A percentile compares a stretch with the other conserved stretches of the same genome.
Evolutionary conservation across 2,329 filamentous ascomycete species (phyloP).

Genomic region (Penicillium sp.): DNA sequence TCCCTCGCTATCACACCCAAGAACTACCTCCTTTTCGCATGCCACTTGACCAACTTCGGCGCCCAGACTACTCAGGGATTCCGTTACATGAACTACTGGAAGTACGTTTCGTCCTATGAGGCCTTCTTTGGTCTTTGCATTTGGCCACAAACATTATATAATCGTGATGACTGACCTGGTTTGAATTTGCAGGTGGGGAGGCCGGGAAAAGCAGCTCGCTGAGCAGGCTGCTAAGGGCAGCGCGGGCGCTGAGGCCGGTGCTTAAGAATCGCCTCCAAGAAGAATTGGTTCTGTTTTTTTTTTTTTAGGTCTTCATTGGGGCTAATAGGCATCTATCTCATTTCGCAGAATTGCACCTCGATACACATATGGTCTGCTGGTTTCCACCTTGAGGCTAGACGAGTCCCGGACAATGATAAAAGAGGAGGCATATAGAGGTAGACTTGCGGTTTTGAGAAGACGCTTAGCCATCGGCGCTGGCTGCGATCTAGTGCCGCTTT

Average conservation of each 20-base stretch:
- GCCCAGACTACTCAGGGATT: slow-evolving; percentile 62
- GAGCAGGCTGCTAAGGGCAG: slow-evolving; percentile 34
- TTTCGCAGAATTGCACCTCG: slow-evolving; percentile 16
- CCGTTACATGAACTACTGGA: slow-evolving; percentile 61
- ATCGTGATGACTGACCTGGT: slow-evolving; percentile 7
- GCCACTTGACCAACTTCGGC: slow-evolving; percentile 64
- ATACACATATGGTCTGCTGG: slow-evolving; percentile 3
- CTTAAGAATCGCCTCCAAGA: slow-evolving; percentile 18
- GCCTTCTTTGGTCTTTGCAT: neutral
- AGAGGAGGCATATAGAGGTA: slow-evolving; percentile 13
- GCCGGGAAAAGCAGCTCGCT: slow-evolving; percentile 41
- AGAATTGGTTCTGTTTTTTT: slow-evolving; percentile 8
- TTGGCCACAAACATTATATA: neutral
- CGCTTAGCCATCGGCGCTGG: slow-evolving; percentile 2
- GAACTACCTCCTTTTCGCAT: slow-evolving; percentile 68
- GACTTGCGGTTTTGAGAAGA: slow-evolving; percentile 7
- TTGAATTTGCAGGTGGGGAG: slow-evolving; percentile 38
- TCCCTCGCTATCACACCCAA: slow-evolving; percentile 60
- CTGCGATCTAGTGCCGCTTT: neutral
- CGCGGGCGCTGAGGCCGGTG: slow-evolving; percentile 28
- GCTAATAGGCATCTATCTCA: slow-evolving; percentile 10
- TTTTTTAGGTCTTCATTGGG: slow-evolving; percentile 10
- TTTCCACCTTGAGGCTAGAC: slow-evolving; percentile 1
- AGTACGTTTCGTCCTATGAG: slow-evolving; percentile 36
- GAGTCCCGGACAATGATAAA: neutral